Evolutionary conservation across 2,329 filamentous ascomycete genomes (phyloP).

Genomic region (Ophiostoma pallidulum): DNA sequence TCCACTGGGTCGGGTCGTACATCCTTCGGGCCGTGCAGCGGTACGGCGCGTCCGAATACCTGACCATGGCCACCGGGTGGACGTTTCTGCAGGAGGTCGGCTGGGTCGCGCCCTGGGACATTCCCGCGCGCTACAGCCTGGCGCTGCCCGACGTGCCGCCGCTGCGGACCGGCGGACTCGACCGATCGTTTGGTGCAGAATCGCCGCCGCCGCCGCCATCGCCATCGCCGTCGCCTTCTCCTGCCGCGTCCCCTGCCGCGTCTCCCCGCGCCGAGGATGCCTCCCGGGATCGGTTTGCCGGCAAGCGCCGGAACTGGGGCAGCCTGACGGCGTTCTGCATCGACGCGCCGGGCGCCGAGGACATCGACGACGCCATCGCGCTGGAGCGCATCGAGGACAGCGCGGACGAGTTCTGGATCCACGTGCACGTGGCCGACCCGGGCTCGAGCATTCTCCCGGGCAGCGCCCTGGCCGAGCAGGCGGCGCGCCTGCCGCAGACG

Average conservation of each 20-base stretch:
- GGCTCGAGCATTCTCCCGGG: slow-evolving; percentile 57
- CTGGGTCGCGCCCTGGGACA: slow-evolving; percentile 60
- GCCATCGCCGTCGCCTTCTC: slow-evolving; percentile 16
- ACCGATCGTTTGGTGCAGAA: slow-evolving; percentile 26
- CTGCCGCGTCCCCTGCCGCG: no score
- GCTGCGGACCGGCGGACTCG: slow-evolving; percentile 33
- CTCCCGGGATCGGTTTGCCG: no score
- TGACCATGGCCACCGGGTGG: slow-evolving; percentile 42
- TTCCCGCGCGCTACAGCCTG: slow-evolving; percentile 52
- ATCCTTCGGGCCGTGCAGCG: slow-evolving; percentile 53
- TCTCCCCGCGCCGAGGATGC: no score
- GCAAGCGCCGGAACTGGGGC: slow-evolving; percentile 49
- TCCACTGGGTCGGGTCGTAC: slow-evolving; percentile 53
- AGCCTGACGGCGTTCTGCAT: slow-evolving; percentile 61
- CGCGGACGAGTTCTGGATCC: slow-evolving; percentile 58
- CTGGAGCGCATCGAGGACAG: slow-evolving; percentile 46
- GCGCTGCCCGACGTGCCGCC: slow-evolving; percentile 42
- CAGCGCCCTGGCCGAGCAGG: slow-evolving; percentile 48
- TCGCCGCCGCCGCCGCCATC: slow-evolving; percentile 8
- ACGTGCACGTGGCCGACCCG: slow-evolving; percentile 70
- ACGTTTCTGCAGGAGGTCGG: slow-evolving; percentile 69
- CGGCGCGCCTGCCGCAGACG: slow-evolving; percentile 51
- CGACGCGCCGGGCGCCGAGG: slow-evolving; percentile 53
- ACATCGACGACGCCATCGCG: slow-evolving; percentile 75
- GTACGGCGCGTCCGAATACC: slow-evolving; percentile 43